Evolutionary conservation across 2,329 filamentous ascomycete species (phyloP).

Genomic region (Grosmannia clavigera): DNA sequence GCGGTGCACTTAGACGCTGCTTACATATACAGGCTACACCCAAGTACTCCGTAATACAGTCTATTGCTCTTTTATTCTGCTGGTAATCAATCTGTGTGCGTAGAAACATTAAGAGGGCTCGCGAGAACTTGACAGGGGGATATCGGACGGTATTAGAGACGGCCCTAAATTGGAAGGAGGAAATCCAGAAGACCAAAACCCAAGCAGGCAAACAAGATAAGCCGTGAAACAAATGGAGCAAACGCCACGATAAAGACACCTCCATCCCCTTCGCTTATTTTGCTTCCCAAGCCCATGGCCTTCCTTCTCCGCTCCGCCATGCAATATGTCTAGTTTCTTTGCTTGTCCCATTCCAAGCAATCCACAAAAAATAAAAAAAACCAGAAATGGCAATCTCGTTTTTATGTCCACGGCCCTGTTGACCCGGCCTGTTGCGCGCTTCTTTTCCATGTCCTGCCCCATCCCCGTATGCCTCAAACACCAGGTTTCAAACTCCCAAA

Average conservation of each 20-base stretch:
- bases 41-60: not conserved
- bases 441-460: not conserved
- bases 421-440: not conserved
- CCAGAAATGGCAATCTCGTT: not conserved
- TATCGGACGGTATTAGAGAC: not conserved
- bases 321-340: not conserved
- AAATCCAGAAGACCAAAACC: not conserved
- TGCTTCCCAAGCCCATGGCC: not conserved
- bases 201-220: not conserved
- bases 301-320: not conserved
- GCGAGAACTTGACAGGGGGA: not conserved
- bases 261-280: not conserved
- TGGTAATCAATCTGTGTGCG: not conserved
- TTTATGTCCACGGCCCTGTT: not conserved
- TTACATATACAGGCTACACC: no score
- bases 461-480: not conserved
- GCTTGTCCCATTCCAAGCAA: slow-evolving; percentile 1
- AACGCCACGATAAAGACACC: not conserved
- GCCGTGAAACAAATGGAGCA: not conserved
- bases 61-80: not conserved
- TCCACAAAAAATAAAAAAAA: not conserved
- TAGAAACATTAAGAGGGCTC: not conserved
- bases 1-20: not conserved
- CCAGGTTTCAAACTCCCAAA: not conserved
- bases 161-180: not conserved